Evolutionary conservation across 2,329 filamentous ascomycete genomes (phyloP).

Genomic region (Clonostachys rosea): DNA sequence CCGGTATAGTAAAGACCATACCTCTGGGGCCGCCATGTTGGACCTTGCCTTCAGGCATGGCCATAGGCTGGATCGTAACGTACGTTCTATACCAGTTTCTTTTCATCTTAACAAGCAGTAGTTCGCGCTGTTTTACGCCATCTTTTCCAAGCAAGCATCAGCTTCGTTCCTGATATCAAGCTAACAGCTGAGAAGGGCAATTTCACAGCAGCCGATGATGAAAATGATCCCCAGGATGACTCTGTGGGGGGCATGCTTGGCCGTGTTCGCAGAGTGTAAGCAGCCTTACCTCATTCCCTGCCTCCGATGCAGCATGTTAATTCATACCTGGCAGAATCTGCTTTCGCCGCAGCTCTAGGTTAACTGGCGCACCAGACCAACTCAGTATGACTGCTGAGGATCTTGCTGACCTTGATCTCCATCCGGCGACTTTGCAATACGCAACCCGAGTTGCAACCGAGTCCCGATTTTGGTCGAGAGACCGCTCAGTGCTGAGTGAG

Average conservation of each 20-base stretch:
- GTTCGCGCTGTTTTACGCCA: too few species aligned
- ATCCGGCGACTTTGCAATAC: conserved; percentile 32
- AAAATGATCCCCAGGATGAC: conserved; percentile 11
- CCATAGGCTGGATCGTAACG: conserved; percentile 18
- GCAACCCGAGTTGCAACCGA: conserved; percentile 29
- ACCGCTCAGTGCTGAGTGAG: conserved; percentile 25
- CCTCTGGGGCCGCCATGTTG: conserved; percentile 20
- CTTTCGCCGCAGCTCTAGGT: conserved; percentile 22
- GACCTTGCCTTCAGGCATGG: conserved; percentile 23
- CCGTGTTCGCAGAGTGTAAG: conserved; percentile 26
- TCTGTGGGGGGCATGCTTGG: conserved; percentile 20
- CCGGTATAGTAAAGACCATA: conserved; percentile 23
- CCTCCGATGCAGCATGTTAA: conserved; percentile 1
- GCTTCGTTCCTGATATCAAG: not conserved
- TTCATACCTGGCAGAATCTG: conserved; percentile 18
- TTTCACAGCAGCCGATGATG: conserved; percentile 11
- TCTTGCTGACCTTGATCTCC: conserved; percentile 25
- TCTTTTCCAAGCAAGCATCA: not conserved
- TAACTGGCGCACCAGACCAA: conserved; percentile 23
- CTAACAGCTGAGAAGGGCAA: conserved; percentile 9
- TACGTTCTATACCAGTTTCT: conserved; percentile 5
- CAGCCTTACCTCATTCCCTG: not conserved
- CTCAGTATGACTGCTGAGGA: conserved; percentile 27
- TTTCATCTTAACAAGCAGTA: not conserved
- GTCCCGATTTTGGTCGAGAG: conserved; percentile 31